A percentile compares a stretch with the other conserved stretches of the same genome.
Conservation (phyloP, 148 eudicot species). For the Persicaria maculosa region DNA sequence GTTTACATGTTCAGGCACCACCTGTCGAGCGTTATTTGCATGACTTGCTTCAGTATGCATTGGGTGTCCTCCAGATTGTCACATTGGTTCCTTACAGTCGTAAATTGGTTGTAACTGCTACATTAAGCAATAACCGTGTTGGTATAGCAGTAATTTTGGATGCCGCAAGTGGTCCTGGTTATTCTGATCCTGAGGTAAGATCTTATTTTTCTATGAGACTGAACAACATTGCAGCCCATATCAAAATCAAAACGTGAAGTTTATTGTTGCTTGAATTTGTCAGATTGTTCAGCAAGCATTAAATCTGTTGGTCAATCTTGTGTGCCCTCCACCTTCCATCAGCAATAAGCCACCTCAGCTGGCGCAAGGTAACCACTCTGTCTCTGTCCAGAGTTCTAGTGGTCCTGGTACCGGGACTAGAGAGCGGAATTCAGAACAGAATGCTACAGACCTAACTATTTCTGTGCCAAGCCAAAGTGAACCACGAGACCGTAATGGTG, state of each 20-base stretch:
- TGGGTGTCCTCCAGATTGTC: conserved; percentile 86
- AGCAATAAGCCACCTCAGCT: conserved; percentile 65
- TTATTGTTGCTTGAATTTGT: conserved; percentile 14
- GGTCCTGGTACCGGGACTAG: conserved; percentile 45
- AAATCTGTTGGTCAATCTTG: conserved; percentile 86
- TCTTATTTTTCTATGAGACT: conserved; percentile 7
- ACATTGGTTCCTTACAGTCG: conserved; percentile 90
- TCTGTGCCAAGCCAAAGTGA: conserved; percentile 45
- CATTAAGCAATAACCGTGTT: conserved; percentile 81
- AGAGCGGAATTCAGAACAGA: conserved; percentile 46
- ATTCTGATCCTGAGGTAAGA: conserved; percentile 84
- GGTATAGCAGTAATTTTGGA: conserved; percentile 96
- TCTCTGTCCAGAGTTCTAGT: conserved; percentile 48
- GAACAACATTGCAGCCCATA: not conserved
- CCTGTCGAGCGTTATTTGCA: conserved; percentile 93
- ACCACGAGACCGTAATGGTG: conserved; percentile 52
- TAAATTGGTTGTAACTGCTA: conserved; percentile 69
- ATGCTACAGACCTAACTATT: conserved; percentile 37
- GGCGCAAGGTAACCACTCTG: conserved; percentile 54
- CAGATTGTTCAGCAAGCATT: conserved; percentile 93
- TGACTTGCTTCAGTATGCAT: conserved; percentile 93
- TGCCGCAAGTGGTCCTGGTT: conserved; percentile 85
- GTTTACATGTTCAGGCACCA: conserved; percentile 54
- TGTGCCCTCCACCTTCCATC: conserved; percentile 97
- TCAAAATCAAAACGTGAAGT: not conserved